Percentiles rank a stretch among this genome's conserved stretches.
Conservation (phyloP, 2,329 filamentous ascomycete genomes). For the Beauveria sp. region DNA sequence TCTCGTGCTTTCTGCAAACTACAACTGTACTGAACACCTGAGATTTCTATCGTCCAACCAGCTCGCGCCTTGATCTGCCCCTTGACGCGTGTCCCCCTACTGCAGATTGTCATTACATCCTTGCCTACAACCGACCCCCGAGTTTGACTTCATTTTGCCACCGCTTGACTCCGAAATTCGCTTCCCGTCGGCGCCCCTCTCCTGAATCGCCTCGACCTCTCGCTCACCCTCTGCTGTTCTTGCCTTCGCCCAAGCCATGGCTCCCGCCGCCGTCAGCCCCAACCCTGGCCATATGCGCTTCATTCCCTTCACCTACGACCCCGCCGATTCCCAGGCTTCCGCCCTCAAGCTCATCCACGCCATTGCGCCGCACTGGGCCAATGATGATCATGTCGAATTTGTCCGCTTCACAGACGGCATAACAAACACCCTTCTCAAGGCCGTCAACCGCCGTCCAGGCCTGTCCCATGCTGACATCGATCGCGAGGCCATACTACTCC, state of each 20-base stretch:
- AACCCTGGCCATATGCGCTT: constrained; percentile 43
- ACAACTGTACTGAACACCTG: constrained; percentile 14
- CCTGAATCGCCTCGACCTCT: constrained; percentile 5
- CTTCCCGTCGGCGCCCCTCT: constrained; percentile 8
- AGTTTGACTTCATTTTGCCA: constrained; percentile 1
- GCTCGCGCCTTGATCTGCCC: constrained; percentile 10
- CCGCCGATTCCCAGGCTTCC: constrained; percentile 67
- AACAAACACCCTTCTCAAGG: constrained; percentile 85
- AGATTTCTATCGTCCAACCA: constrained; percentile 4
- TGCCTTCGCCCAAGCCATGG: constrained; percentile 22
- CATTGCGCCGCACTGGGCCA: constrained; percentile 76
- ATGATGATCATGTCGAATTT: constrained; percentile 71
- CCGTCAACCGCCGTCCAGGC: constrained; percentile 59
- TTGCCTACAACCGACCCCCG: constrained; percentile 12
- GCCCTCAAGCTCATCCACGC: constrained; percentile 72
- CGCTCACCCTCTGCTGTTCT: not conserved
- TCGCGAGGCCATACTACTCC: constrained; percentile 75
- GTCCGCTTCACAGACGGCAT: constrained; percentile 95
- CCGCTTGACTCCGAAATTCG: not conserved
- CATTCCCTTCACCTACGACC: constrained; percentile 74
- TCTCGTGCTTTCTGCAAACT: constrained; percentile 29
- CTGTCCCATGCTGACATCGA: constrained; percentile 68
- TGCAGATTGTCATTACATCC: not conserved
- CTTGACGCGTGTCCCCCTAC: not conserved
- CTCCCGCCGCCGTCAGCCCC: constrained; percentile 24